A percentile compares a stretch with the other conserved stretches of the same genome.
Evolutionary conservation across 352 stramenopile genomes (phyloP).

Genomic region (Globisporangium sylvaticum): DNA sequence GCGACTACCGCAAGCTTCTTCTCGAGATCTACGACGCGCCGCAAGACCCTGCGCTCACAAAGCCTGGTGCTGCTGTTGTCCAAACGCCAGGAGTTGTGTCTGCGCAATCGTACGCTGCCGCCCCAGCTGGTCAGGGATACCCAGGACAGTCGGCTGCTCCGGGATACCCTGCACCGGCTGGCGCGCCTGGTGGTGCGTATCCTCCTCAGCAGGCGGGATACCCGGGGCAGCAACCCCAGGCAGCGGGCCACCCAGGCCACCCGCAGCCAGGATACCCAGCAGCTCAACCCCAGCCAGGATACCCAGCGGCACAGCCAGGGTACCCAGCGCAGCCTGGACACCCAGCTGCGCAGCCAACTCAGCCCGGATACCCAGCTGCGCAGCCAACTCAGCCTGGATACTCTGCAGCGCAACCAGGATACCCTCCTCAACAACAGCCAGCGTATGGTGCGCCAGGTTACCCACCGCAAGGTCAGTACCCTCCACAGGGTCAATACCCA

Average conservation of each 20-base stretch:
- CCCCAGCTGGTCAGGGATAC: slow-evolving; percentile 16
- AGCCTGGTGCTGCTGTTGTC: slow-evolving; percentile 1
- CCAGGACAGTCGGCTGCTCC: slow-evolving; percentile 2
- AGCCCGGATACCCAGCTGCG: slow-evolving; percentile 16
- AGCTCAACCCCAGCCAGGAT: slow-evolving; percentile 17
- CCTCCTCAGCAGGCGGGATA: slow-evolving; percentile 12
- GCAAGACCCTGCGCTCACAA: slow-evolving; percentile 27
- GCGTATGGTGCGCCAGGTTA: slow-evolving; percentile 10
- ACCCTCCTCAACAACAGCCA: slow-evolving; percentile 19
- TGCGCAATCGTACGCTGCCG: slow-evolving; percentile 13
- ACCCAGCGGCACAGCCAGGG: slow-evolving; percentile 22
- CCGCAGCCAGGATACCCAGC: slow-evolving; percentile 18
- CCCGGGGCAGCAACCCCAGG: slow-evolving; percentile 1
- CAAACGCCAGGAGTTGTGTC: slow-evolving; percentile 12
- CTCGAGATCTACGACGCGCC: slow-evolving; percentile 70
- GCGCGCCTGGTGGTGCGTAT: neutral
- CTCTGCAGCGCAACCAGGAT: slow-evolving; percentile 14
- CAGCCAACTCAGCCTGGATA: slow-evolving; percentile 13
- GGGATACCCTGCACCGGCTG: neutral
- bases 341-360: slow-evolving; percentile 17
- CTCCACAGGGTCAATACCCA: slow-evolving; percentile 20
- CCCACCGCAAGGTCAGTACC: slow-evolving; percentile 14
- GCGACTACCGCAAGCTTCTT: slow-evolving; percentile 59
- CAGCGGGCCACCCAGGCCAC: slow-evolving; percentile 17
- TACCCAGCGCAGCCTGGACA: slow-evolving; percentile 26